Conservation (phyloP, 345 rosid species). For the Excoecaria cochinchinensis region DNA sequence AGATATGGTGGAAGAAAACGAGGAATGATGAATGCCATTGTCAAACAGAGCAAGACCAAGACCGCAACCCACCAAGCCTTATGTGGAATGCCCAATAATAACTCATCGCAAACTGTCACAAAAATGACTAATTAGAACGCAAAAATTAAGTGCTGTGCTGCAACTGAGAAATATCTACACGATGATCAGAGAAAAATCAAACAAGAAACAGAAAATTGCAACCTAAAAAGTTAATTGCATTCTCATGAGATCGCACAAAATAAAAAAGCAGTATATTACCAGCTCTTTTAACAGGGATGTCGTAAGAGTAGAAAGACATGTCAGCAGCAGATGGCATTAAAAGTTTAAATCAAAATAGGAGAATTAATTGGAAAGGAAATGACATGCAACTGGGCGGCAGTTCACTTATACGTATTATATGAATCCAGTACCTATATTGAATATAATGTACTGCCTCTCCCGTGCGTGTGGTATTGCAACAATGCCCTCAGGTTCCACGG, state of each 20-base stretch:
- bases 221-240: background rate
- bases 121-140: background rate
- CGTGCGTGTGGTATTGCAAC: slow-evolving; percentile 59
- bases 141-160: background rate
- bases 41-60: slow-evolving; percentile 59
- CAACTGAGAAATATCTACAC: background rate
- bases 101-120: slow-evolving; percentile 75
- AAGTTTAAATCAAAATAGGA: background rate
- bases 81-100: slow-evolving; percentile 65
- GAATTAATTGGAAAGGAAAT: background rate
- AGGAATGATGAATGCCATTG: slow-evolving; percentile 50
- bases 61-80: slow-evolving; percentile 67
- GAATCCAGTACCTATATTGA: slow-evolving; percentile 57
- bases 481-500: slow-evolving; percentile 80
- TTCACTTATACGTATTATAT: background rate
- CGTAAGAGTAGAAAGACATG: background rate
- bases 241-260: background rate
- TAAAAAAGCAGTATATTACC: background rate
- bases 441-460: slow-evolving; percentile 56
- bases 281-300: background rate
- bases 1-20: slow-evolving; percentile 51
- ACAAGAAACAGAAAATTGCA: background rate
- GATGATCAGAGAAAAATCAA: background rate
- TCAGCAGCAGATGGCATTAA: background rate
- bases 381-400: background rate